A percentile compares a stretch with the other conserved stretches of the same genome.
phyloP scores from a whole-genome alignment of 495 filamentous ascomycete species.

The Xylaria flabelliformis region DNA sequence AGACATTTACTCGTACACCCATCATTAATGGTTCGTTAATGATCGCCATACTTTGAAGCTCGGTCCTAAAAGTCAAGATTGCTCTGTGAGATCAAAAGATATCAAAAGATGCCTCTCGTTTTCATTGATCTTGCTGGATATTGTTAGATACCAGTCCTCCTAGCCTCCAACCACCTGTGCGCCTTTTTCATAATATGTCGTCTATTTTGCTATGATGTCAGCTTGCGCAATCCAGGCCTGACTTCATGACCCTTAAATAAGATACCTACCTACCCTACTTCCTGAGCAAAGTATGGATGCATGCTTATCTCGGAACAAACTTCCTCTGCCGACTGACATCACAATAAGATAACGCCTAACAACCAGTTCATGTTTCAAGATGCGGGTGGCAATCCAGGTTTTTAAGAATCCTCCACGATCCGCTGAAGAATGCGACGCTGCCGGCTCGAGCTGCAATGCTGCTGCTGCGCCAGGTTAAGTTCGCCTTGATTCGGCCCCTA shows the following conservation, averaged over 20 bases:
- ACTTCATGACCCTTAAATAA: background rate
- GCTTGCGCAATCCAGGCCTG: background rate
- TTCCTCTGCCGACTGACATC: constrained; percentile 16
- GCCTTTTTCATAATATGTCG: background rate
- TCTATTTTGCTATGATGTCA: constrained; percentile 1
- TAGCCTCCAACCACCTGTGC: background rate
- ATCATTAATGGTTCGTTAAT: background rate
- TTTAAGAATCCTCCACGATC: constrained; percentile 10
- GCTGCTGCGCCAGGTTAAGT: constrained; percentile 8
- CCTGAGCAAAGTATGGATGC: background rate
- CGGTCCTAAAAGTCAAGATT: background rate
- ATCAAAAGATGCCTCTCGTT: background rate
- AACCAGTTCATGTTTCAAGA: constrained; percentile 25
- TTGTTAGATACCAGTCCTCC: background rate
- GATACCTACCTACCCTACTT: background rate
- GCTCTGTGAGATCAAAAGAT: background rate
- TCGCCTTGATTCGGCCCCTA: constrained; percentile 9
- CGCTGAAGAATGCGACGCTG: constrained; percentile 25
- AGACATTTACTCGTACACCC: background rate
- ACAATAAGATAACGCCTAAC: constrained; percentile 8
- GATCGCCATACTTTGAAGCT: background rate
- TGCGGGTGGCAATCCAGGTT: background rate
- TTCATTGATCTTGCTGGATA: background rate
- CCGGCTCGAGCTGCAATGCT: constrained; percentile 18
- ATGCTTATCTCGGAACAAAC: background rate